Evolutionary conservation across 352 stramenopile genomes (phyloP), one percentile per base, ranked within the genome.

Genomic region (Pythium pyrilobum): DNA sequence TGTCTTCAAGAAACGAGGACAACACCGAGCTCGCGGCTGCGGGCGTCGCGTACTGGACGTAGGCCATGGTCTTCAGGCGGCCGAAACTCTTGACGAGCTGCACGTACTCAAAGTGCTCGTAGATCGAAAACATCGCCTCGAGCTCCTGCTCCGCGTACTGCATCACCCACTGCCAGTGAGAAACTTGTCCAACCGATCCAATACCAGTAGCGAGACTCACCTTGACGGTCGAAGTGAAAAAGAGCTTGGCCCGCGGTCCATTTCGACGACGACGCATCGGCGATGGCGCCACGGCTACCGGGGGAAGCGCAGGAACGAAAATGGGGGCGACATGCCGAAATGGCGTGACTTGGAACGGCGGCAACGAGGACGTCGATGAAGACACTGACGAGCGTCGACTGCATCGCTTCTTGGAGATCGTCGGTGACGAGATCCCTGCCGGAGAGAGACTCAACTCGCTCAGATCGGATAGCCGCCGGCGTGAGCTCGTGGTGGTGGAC

Each of bases 41-140:
- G 7, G 51, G 72, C 55, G 75, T 80, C 20, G 71, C 66, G 59
- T 89, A 94, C 32, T 64, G 54, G 29, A 94, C 60, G 36, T 94
- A 94, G 12, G 84, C 84, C 84, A 94, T 94, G 2, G 84, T 92
- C 63, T 87, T 87, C n/a, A 92, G 45, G 21, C 77, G 72, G 3
- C 84, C 84, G 63, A 91, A 91, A 53, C 71, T 89, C 52, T 79
- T 82, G 21, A 87, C 74, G 10, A 85, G 53, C 29, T 89, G 55
- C 37, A 85, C 81, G 20, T 52, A 64, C 31, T 91, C 77, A 41
- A 94, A 83, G 57, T 90, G 67, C 3, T 81, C 74, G 33, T 94
- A 94, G 4, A 87, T 77, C 0, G 61, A 66, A 63, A 94, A 94
- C 74, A 94, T 91, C 1, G 84, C 81, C 24, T 90, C 68, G 0